phyloP scores from a whole-genome alignment of 2,329 filamentous ascomycete species.

The Aotearoamyces nothofagi region DNA sequence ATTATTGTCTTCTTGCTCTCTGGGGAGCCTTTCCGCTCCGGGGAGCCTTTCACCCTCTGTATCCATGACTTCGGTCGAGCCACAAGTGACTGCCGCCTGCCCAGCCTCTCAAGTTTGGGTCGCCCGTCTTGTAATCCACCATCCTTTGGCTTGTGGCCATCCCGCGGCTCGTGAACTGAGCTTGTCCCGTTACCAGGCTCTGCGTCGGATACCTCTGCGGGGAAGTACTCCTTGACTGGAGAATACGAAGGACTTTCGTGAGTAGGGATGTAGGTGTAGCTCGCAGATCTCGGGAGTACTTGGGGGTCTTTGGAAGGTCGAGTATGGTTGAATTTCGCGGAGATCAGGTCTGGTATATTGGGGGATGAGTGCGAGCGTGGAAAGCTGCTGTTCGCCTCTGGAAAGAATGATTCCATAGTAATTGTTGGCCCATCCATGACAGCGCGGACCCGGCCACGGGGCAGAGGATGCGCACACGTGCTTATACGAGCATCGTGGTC shows the following conservation, averaged over 20 bases:
- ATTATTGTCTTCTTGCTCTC: conserved; percentile 12
- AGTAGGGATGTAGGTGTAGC: conserved; percentile 37
- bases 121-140: conserved; percentile 12
- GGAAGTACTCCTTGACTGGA: conserved; percentile 9
- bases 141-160: conserved; percentile 7
- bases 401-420: conserved; percentile 16
- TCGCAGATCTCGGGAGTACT: conserved; percentile 35
- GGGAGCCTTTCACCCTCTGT: conserved; percentile 16
- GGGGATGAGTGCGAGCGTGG: conserved; percentile 20
- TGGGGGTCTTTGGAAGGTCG: conserved; percentile 7
- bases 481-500: neutral
- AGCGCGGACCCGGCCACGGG: conserved; percentile 4
- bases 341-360: conserved; percentile 15
- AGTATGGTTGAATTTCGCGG: conserved; percentile 12
- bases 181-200: conserved; percentile 3
- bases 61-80: conserved; percentile 21
- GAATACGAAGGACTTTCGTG: conserved; percentile 13
- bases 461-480: neutral
- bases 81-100: conserved; percentile 19
- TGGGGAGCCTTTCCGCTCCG: conserved; percentile 12
- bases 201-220: conserved; percentile 3
- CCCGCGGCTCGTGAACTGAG: conserved; percentile 5
- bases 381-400: conserved; percentile 12
- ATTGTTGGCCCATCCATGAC: conserved; percentile 16
- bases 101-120: conserved; percentile 13